Evolutionary conservation across 352 stramenopile species (phyloP).

Genomic region (Globisporangium radiosum): DNA sequence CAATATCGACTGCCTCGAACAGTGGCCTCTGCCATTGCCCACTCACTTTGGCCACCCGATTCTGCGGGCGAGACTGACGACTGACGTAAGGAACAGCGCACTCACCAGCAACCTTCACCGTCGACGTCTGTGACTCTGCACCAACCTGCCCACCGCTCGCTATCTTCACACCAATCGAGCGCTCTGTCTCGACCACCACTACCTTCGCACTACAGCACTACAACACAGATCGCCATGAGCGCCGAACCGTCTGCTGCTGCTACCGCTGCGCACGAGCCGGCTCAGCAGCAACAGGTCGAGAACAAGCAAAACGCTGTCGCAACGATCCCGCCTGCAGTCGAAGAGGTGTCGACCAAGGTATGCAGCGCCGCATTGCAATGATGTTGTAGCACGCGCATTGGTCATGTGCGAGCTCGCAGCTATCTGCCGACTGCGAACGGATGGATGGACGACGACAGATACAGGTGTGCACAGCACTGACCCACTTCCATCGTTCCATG

Average conservation of each 20-base stretch:
- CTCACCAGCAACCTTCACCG: neutral
- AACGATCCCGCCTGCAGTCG: conserved; percentile 29
- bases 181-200: conserved; percentile 9
- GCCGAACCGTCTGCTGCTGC: conserved; percentile 15
- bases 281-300: conserved; percentile 23
- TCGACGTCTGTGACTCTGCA: too few species aligned
- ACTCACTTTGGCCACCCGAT: too few species aligned
- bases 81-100: too few species aligned
- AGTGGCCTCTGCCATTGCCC: too few species aligned
- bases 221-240: conserved; percentile 22
- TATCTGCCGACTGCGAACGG: neutral
- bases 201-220: neutral
- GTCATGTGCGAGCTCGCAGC: neutral
- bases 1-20: too few species aligned
- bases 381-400: neutral
- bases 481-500: conserved; percentile 2
- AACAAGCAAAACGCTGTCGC: conserved; percentile 18
- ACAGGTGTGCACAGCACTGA: too few species aligned
- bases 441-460: neutral
- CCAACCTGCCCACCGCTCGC: neutral
- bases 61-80: too few species aligned
- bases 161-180: conserved; percentile 2
- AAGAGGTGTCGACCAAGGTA: conserved; percentile 61
- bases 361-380: too few species aligned
- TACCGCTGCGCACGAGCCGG: conserved; percentile 18